phyloP scores from a whole-genome alignment of 345 rosid species.

The Populus tremula region DNA sequence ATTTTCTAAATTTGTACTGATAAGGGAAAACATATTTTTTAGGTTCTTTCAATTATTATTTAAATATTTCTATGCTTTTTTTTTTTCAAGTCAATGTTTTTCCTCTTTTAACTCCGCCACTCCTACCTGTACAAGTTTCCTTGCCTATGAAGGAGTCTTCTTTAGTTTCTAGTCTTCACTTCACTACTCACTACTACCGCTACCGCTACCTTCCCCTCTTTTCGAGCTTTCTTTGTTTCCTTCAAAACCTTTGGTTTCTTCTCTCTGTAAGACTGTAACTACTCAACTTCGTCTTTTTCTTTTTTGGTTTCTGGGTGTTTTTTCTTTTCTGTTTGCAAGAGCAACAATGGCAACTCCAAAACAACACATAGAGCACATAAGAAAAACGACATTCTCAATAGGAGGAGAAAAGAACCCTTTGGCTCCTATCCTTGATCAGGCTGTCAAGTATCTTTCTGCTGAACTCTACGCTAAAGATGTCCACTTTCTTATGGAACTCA shows the following conservation, averaged over 20 bases:
- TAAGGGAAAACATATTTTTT: too few relatives aligned
- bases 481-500: too few relatives aligned
- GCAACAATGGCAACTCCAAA: constrained; percentile 26
- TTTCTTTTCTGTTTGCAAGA: background rate
- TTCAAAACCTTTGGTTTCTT: background rate
- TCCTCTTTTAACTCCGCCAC: too few relatives aligned
- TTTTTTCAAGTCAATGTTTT: too few relatives aligned
- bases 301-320: background rate
- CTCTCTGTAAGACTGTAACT: background rate
- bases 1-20: too few relatives aligned
- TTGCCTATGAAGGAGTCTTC: background rate
- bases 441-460: constrained; percentile 58
- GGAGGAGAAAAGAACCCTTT: constrained; percentile 51
- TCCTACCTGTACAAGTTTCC: background rate
- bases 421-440: constrained; percentile 57
- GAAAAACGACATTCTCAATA: constrained; percentile 49
- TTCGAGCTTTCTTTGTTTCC: background rate
- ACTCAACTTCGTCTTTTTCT: background rate
- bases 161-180: background rate
- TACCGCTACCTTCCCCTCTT: background rate
- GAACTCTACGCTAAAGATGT: constrained; percentile 69
- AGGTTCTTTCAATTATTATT: too few relatives aligned
- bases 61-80: background rate
- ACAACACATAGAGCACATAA: constrained; percentile 48
- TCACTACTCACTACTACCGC: background rate